phyloP scores from a whole-genome alignment of 1,139 yeast species.

The Citeromyces hawaiiensis region DNA sequence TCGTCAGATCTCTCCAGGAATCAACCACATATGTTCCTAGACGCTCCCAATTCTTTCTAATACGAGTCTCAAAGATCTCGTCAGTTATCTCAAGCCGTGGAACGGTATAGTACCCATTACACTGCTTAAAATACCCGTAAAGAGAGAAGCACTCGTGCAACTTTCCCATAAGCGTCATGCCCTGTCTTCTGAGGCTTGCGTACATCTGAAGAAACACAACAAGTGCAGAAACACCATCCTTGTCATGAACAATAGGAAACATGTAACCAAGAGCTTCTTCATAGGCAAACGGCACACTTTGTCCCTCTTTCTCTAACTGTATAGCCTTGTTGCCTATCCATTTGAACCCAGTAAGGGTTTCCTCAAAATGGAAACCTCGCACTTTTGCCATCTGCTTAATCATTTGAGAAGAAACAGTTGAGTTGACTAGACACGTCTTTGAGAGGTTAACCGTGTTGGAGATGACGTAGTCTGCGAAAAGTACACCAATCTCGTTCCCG shows the following conservation, averaged over 20 bases:
- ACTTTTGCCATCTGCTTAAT: conserved; percentile 53
- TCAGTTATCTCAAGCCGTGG: conserved; percentile 37
- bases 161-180: conserved; percentile 27
- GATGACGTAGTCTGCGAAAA: conserved; percentile 60
- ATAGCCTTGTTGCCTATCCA: conserved; percentile 93
- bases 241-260: conserved; percentile 80
- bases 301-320: conserved; percentile 53
- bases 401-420: conserved; percentile 87
- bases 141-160: conserved; percentile 44
- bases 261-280: conserved; percentile 96
- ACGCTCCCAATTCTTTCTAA: conserved; percentile 19
- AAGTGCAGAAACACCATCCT: conserved; percentile 85
- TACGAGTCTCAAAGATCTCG: conserved; percentile 33
- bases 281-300: conserved; percentile 70
- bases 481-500: conserved; percentile 82
- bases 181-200: conserved; percentile 27
- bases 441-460: conserved; percentile 15
- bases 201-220: conserved; percentile 66
- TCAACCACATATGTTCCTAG: conserved; percentile 42
- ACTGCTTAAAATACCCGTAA: conserved; percentile 74
- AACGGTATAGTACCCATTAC: conserved; percentile 75
- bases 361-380: conserved; percentile 52
- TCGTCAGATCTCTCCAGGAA: conserved; percentile 75
- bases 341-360: conserved; percentile 90
- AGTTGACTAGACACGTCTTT: conserved; percentile 56